Base-by-base conservation (phyloP, 345 rosid genomes). In the Citrus australasica region DNA sequence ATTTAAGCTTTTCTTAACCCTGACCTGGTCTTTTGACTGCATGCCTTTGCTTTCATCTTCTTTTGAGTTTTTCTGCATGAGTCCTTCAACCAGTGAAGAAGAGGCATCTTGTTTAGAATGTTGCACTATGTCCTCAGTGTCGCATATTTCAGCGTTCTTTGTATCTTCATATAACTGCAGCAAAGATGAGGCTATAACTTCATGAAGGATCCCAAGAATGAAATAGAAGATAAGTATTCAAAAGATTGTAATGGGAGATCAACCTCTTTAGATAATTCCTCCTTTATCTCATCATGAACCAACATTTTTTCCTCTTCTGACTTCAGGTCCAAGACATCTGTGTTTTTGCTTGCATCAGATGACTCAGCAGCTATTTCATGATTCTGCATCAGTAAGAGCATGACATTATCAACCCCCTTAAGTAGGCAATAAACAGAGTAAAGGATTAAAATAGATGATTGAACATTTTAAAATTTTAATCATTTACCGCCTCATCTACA, bases 181-280 rank as follows among this genome's bases (percentile, higher is more conserved):
- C 64, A 46, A 69, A 75, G 30, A 59, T 28, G 9, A 63, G 16
- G n/a, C 69, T 53, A 67, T 25, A 65, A 71, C 56, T 35, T 63
- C 40, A 63, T 60, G 21, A 27, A 48, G 16, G 63, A 63, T 17
- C 33, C 6, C 6, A 46, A 27, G 19, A 40, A 25, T 21, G 42
- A 46, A 25, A 28, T 13, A 55, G 37, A 65, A 51, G 38, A 55
- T 1, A 8, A 53, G 27, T 16, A 33, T 66, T 62, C 3, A 10
- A 25, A 76, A 28, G n/a, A 65, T 33, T 64, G 35, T 46, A 67
- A 40, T 48, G 30, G 37, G 63, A 74, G 4, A 69, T 27, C 67
- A 74, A 75, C 92, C 88, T 83, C 86, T 74, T 84, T 66, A 37
- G 42, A 40, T 46, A 80, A 87, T 77, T 48, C 79, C 60, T 82